Evolutionary conservation across 345 rosid species (phyloP).

Genomic region (Eucalyptus cloeziana): DNA sequence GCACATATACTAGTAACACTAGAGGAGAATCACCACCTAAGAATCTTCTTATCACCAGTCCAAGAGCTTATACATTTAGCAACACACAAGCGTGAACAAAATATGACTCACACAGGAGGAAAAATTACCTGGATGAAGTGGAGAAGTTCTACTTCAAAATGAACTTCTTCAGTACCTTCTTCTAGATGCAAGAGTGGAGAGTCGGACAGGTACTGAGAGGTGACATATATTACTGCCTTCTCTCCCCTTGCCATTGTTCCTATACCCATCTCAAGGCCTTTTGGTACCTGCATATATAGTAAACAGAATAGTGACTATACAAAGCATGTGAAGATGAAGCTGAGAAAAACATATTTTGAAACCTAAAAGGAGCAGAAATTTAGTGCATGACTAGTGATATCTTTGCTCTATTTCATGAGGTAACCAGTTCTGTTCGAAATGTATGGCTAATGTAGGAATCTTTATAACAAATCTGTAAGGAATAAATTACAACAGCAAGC

Average conservation of each 20-base stretch:
- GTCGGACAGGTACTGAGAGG: constrained; percentile 51
- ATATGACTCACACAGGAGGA: background rate
- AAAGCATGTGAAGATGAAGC: background rate
- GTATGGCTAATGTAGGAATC: background rate
- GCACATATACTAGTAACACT: background rate
- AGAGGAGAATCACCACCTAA: background rate
- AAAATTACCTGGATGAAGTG: constrained; percentile 72
- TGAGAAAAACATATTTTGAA: background rate
- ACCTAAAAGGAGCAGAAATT: background rate
- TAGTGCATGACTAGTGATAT: background rate
- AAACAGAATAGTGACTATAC: background rate
- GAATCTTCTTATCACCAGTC: background rate
- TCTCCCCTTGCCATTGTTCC: constrained; percentile 88
- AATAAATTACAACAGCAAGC: background rate
- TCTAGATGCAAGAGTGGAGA: constrained; percentile 52
- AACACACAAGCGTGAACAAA: background rate
- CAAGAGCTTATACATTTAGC: background rate
- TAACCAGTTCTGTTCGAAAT: background rate
- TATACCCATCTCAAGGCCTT: constrained; percentile 95
- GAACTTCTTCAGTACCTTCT: constrained; percentile 74
- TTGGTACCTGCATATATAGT: constrained; percentile 52
- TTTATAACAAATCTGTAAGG: background rate
- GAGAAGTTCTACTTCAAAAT: constrained; percentile 88
- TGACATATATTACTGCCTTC: constrained; percentile 80
- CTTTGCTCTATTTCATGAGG: background rate